Percentiles rank a stretch among this genome's conserved stretches.
Evolutionary conservation across 2,329 filamentous ascomycete genomes (phyloP).

Genomic region (Furcasterigmium furcatum): DNA sequence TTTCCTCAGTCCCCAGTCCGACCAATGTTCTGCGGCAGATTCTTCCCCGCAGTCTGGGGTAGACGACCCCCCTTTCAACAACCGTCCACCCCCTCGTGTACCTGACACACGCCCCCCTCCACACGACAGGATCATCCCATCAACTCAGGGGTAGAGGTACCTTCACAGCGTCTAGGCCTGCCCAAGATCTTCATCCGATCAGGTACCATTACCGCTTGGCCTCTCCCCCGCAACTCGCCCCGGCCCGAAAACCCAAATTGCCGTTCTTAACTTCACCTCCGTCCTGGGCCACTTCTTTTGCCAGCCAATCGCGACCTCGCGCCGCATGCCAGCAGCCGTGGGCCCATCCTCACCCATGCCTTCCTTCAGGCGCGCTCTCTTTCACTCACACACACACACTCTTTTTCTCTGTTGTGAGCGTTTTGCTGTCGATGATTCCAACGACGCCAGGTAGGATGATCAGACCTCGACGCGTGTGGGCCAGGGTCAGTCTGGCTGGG

Average conservation of each 20-base stretch:
- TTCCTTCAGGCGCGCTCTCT: too few relatives aligned
- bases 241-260: conserved; percentile 34
- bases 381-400: neutral
- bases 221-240: conserved; percentile 9
- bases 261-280: conserved; percentile 12
- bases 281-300: conserved; percentile 10
- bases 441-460: too few relatives aligned
- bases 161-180: neutral
- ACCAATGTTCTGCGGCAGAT: neutral
- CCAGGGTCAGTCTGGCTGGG: neutral
- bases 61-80: too few relatives aligned
- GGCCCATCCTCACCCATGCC: conserved; percentile 2
- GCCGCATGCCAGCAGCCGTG: conserved; percentile 5
- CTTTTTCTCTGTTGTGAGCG: too few relatives aligned
- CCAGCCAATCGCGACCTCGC: conserved; percentile 18
- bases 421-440: too few relatives aligned
- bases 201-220: neutral
- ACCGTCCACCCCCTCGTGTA: too few relatives aligned
- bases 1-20: neutral
- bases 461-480: too few relatives aligned
- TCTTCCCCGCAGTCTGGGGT: neutral
- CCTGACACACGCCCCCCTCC: neutral
- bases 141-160: neutral
- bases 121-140: neutral
- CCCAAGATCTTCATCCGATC: conserved; percentile 2